phyloP scores from a whole-genome alignment of 2,329 filamentous ascomycete genomes.

The Xylaria sp. region DNA sequence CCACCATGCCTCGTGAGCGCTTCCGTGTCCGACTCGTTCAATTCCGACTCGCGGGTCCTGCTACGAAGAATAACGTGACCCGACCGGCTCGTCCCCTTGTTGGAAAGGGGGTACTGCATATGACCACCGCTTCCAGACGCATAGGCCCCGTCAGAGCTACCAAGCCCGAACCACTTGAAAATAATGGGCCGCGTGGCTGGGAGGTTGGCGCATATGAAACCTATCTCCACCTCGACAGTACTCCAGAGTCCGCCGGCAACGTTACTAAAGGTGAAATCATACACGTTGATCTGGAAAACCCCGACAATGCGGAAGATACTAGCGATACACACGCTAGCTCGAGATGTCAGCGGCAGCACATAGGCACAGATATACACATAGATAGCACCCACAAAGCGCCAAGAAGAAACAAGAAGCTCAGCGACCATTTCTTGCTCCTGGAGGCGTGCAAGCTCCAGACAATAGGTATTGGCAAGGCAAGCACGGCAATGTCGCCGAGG shows the following conservation, averaged over 20 bases:
- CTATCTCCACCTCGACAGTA: slow-evolving; percentile 34
- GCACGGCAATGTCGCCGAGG: slow-evolving; percentile 34
- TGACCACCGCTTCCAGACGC: slow-evolving; percentile 18
- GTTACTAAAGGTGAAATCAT: slow-evolving; percentile 33
- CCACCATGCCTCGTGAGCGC: slow-evolving; percentile 25
- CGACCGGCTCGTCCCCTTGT: slow-evolving; percentile 22
- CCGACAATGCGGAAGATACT: slow-evolving; percentile 36
- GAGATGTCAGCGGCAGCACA: slow-evolving; percentile 11
- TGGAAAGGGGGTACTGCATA: slow-evolving; percentile 28
- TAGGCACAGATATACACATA: not conserved
- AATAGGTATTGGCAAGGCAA: slow-evolving; percentile 36
- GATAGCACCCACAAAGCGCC: slow-evolving; percentile 35
- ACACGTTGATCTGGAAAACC: slow-evolving; percentile 30
- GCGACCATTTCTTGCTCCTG: slow-evolving; percentile 34
- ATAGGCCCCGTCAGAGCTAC: slow-evolving; percentile 16
- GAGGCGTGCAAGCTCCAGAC: slow-evolving; percentile 37
- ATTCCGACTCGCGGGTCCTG: slow-evolving; percentile 25
- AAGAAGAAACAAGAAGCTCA: slow-evolving; percentile 38
- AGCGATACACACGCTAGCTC: slow-evolving; percentile 30
- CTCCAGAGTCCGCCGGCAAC: slow-evolving; percentile 35
- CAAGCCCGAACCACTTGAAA: slow-evolving; percentile 30
- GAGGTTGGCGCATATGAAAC: slow-evolving; percentile 36
- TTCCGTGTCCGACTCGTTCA: slow-evolving; percentile 31
- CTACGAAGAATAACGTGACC: slow-evolving; percentile 28
- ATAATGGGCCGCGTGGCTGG: slow-evolving; percentile 31